Evolutionary conservation across 2,329 filamentous ascomycete species (phyloP), one percentile per base, ranked within the genome.

Genomic region (Remersonia thermophila): DNA sequence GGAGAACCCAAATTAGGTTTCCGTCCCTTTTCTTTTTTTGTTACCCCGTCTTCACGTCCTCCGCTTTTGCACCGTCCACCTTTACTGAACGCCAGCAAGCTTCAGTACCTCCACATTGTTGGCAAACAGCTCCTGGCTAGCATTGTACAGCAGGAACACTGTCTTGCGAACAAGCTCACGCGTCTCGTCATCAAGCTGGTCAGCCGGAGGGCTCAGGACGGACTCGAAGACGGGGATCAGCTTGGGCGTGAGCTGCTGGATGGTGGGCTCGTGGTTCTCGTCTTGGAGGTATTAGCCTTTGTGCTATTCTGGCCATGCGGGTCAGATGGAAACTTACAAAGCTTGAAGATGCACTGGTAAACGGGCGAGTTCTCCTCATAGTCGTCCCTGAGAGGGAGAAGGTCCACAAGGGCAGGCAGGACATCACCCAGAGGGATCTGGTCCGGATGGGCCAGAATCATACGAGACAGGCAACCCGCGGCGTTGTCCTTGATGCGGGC

Each of bases 301-400:
- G 6, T 5, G 27, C 13, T 14, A 28, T n/a, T 28, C 27, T 28
- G 13, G 27, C 27, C 12, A 6, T 12, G 23, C 20, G 25, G 2
- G 30, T 26, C 32, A 34, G 29, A n/a, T 23, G 25, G 10, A 16
- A 25, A 72, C 77, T 66, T 67, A 81, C 41, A 43, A 46, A 96
- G 72, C 59, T 82, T 78, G 59, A 83, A 80, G 52, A 98, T 80
- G 74, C 87, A 93, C 57, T 81, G 73, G 63, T 81, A 98, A 41
- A 96, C 78, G 7, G 91, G 86, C 51, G 84, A 83, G 62, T 98
- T 96, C 73, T 96, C 91, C 61, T 95, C 86, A 51, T 75, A 96
- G 58, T 96, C 91, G 55, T 94, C 87, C 59, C 83, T 83, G 44
- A 96, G 69, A 8, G 91, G 91, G 27, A 96, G 72, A 18, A 87